Evolutionary conservation across 352 stramenopile species (phyloP).

Genomic region (Pelagophyceae sp.): DNA sequence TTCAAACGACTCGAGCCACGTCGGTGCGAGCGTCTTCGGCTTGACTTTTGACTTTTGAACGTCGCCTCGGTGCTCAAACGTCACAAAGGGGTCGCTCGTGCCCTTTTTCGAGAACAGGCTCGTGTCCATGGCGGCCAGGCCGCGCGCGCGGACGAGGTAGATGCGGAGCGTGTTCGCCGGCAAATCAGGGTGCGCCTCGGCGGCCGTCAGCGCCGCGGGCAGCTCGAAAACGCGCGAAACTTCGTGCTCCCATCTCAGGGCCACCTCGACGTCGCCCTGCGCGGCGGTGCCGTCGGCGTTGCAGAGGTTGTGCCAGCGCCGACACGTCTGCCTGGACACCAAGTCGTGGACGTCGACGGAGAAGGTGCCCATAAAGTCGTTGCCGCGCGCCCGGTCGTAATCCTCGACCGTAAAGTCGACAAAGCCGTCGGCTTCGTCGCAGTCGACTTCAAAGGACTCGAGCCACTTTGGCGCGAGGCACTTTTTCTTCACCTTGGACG

Average conservation of each 20-base stretch:
- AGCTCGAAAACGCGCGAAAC: neutral
- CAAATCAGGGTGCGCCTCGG: neutral
- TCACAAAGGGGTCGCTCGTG: neutral
- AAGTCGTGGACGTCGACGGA: constrained; percentile 1
- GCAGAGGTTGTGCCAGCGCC: neutral
- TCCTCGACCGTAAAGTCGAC: constrained; percentile 17
- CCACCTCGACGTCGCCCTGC: neutral
- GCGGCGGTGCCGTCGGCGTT: neutral
- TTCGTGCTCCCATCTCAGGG: neutral
- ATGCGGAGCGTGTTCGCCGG: constrained; percentile 5
- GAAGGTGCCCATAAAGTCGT: constrained; percentile 23
- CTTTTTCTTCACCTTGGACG: constrained; percentile 13
- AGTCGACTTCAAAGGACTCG: neutral
- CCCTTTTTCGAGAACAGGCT: neutral
- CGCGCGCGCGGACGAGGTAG: neutral
- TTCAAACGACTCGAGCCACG: constrained; percentile 2
- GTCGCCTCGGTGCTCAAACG: neutral
- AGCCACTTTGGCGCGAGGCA: constrained; percentile 2
- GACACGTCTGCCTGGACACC: constrained; percentile 6
- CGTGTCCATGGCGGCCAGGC: neutral
- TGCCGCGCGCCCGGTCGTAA: constrained; percentile 22
- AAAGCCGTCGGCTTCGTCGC: neutral
- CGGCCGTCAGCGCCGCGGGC: neutral
- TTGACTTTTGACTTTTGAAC: neutral
- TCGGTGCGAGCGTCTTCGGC: neutral